Evolutionary conservation across 495 filamentous ascomycete genomes (phyloP).

Genomic region (Penicillium mononematosum): DNA sequence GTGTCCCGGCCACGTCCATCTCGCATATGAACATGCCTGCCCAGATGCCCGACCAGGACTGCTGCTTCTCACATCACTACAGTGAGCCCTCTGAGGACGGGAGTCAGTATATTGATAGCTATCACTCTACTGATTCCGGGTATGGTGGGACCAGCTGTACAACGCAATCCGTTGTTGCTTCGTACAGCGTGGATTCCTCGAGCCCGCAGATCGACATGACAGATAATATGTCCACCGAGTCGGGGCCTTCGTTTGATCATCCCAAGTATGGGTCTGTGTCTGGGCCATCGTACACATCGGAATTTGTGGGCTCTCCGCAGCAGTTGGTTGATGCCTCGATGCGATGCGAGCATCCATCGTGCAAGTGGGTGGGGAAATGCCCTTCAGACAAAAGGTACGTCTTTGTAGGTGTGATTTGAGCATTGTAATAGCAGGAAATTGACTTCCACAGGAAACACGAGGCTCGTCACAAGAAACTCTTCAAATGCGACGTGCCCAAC

Average conservation of each 20-base stretch:
- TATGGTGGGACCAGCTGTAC: slow-evolving; percentile 55
- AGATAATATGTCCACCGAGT: slow-evolving; percentile 30
- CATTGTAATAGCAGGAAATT: neutral
- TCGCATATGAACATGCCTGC: slow-evolving; percentile 21
- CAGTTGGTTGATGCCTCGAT: slow-evolving; percentile 25
- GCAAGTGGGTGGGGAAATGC: slow-evolving; percentile 42
- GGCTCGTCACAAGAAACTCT: slow-evolving; percentile 72
- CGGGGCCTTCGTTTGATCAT: slow-evolving; percentile 19
- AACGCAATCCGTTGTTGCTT: slow-evolving; percentile 45
- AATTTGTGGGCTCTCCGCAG: slow-evolving; percentile 23
- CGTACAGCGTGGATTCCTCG: slow-evolving; percentile 32
- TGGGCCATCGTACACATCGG: slow-evolving; percentile 14
- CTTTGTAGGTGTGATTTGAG: neutral
- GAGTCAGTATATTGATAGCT: slow-evolving; percentile 48
- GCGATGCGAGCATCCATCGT: slow-evolving; percentile 37
- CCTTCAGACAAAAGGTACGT: slow-evolving; percentile 43
- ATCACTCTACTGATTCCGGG: slow-evolving; percentile 59
- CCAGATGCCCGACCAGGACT: slow-evolving; percentile 24
- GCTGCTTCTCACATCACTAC: slow-evolving; percentile 30
- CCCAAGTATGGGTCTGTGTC: slow-evolving; percentile 12
- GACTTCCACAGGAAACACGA: slow-evolving; percentile 68
- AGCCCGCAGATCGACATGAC: slow-evolving; percentile 30
- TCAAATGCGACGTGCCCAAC: slow-evolving; percentile 59
- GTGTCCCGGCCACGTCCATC: slow-evolving; percentile 26
- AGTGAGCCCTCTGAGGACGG: slow-evolving; percentile 54